Percentiles rank a stretch among this genome's conserved stretches.
Conservation (phyloP, 306 rosid species). For the Oemleria cerasiformis region DNA sequence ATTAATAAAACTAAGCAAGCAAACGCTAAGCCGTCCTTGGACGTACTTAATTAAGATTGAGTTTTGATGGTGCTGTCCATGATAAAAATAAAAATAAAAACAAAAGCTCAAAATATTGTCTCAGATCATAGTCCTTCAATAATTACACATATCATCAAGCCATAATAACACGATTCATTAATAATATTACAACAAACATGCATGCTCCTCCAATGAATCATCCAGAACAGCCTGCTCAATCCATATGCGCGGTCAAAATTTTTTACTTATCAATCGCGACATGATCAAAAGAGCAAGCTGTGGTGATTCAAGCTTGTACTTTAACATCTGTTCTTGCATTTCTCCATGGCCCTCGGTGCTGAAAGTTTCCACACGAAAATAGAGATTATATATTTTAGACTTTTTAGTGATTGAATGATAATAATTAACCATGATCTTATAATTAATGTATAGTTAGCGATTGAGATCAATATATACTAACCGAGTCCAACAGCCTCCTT, state of each 20-base stretch:
- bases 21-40: constrained; percentile 22
- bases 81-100: background rate
- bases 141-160: constrained; percentile 25
- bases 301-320: constrained; percentile 20
- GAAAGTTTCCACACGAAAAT: constrained; percentile 16
- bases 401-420: background rate
- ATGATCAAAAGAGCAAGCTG: constrained; percentile 44
- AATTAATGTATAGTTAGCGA: background rate
- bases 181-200: constrained; percentile 24
- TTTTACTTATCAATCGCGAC: constrained; percentile 3
- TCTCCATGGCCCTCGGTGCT: constrained; percentile 92
- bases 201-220: constrained; percentile 23
- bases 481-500: constrained; percentile 93
- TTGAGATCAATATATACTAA: constrained; percentile 25
- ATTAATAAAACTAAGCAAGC: constrained; percentile 21
- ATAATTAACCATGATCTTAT: background rate
- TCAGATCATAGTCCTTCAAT: constrained; percentile 1
- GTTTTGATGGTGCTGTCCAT: constrained; percentile 41
- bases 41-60: constrained; percentile 29
- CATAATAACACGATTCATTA: constrained; percentile 20
- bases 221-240: constrained; percentile 49
- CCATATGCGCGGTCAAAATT: constrained; percentile 32
- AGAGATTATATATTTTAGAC: too few relatives aligned
- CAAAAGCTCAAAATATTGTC: background rate
- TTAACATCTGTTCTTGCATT: constrained; percentile 76